Base-by-base conservation (phyloP, 768 basidiomycete genomes). In the Tulasnella sp. region DNA sequence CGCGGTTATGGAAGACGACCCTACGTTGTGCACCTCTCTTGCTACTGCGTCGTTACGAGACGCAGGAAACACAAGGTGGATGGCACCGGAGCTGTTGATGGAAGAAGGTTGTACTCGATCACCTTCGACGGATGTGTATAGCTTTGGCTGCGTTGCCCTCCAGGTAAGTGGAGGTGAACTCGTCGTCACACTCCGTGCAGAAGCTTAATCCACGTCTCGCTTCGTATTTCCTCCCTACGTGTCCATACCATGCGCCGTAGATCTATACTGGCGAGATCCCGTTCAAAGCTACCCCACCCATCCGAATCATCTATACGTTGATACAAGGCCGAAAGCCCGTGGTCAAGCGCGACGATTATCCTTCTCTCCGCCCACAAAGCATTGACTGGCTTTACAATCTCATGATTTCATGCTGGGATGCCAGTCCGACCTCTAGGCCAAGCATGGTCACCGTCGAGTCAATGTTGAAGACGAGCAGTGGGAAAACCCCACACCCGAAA, bases 21-120 rank as follows among this genome's bases (percentile, higher is more conserved):
- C 71, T 5, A 46, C 37, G 2, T n/a, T 72, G 39, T 23, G 13
- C 4, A 40, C 37, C 0, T 72, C 71, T 11, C 39, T 72, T 32
- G 16, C 35, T 15, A 32, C 70, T 0, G 3, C 71, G 6, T 72
- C 71, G 11, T 37, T 72, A 23, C 37, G 32, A 6, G 71, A 42
- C 44, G 71, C 71, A 42, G 71, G 71, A 23, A 72, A 72, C 16
- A 10, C 71, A 20, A 40, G 71, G 37, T 72, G 71, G 71, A 72
- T 72, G 71, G 71, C 71, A 4, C 71, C 71, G 5, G 71, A 72
- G 16, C 71, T 72, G 0, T n/a, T 40, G 4, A 72, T 40, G 44
- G 71, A 72, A 23, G 71, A 72, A 23, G 6, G n/a, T 23, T 72
- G 71, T 39, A 72, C 39, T 7, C 37, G 71, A 0, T 72, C 39